Evolutionary conservation across 495 filamentous ascomycete genomes (phyloP).

Genomic region (Podospora conica): DNA sequence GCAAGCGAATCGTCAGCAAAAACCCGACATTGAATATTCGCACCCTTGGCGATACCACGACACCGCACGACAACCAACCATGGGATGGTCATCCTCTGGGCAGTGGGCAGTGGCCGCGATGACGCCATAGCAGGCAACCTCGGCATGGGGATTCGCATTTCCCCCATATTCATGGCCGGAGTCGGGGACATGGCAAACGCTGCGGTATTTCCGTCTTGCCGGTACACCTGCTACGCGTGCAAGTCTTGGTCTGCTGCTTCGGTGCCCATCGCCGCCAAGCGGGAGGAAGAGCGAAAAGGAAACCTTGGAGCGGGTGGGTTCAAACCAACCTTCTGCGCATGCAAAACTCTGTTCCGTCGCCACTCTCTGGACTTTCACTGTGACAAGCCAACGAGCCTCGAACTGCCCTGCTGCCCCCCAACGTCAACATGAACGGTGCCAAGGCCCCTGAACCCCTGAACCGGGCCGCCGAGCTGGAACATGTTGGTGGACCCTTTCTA

Average conservation of each 20-base stretch:
- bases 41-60: neutral
- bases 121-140: neutral
- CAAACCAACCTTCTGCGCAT: neutral
- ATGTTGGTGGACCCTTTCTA: constrained; percentile 38
- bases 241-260: neutral
- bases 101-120: neutral
- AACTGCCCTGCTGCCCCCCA: too few species aligned
- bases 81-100: neutral
- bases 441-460: constrained; percentile 19
- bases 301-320: neutral
- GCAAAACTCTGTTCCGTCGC: neutral
- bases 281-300: neutral
- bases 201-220: neutral
- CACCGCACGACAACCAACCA: neutral
- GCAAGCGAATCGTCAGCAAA: neutral
- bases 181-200: too few species aligned
- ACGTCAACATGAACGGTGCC: constrained; percentile 19
- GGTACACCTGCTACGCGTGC: neutral
- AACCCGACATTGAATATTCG: neutral
- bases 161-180: too few species aligned
- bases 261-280: neutral
- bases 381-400: neutral
- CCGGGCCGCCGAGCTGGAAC: constrained; percentile 30
- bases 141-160: neutral
- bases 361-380: neutral